A percentile compares a stretch with the other conserved stretches of the same genome.
Evolutionary conservation across 73 alveolate genomes (phyloP).

Genomic region (Tetrahymena thermophila): DNA sequence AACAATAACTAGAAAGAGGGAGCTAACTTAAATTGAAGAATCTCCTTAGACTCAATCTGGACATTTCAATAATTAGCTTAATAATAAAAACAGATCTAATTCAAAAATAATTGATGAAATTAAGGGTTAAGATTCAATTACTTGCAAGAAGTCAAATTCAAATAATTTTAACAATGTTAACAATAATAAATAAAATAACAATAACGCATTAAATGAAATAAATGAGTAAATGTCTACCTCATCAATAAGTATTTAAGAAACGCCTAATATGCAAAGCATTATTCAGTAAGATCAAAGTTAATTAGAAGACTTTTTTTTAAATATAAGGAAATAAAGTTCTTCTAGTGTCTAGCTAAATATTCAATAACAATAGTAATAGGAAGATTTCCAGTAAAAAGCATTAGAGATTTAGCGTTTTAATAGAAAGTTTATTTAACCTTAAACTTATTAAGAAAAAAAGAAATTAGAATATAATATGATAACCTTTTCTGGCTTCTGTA

Average conservation of each 20-base stretch:
- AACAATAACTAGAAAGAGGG: neutral
- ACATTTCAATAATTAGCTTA: neutral
- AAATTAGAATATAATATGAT: neutral
- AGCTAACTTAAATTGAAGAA: neutral
- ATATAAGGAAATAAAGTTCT: neutral
- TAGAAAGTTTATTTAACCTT: neutral
- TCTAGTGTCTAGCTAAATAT: neutral
- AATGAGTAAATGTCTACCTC: neutral
- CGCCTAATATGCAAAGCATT: neutral
- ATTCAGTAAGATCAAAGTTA: neutral
- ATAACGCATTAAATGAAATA: neutral
- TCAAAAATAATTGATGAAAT: neutral
- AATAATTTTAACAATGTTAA: neutral
- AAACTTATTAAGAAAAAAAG: neutral
- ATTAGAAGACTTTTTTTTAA: neutral
- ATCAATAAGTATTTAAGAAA: neutral
- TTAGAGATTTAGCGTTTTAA: neutral
- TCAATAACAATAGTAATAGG: neutral
- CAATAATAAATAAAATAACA: neutral
- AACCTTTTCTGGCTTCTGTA: neutral
- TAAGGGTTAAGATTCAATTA: neutral
- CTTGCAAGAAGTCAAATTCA: neutral
- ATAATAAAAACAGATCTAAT: neutral
- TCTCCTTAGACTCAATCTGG: neutral
- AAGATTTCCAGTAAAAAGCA: neutral